Conservation (phyloP, 805 yeast species). For the Jamesozyma spencerorum region DNA sequence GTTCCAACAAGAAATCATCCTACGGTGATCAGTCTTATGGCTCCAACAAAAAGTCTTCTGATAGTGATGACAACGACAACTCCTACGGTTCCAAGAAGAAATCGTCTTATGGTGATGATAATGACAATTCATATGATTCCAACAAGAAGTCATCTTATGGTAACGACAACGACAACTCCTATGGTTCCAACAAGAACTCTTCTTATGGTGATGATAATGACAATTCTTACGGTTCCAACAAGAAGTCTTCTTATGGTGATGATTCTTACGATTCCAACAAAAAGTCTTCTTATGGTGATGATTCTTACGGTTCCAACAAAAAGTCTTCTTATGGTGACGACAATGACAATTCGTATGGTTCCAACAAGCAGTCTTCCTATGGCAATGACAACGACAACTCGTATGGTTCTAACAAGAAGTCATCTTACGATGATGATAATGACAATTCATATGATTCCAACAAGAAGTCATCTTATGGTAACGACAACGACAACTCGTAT, state of each 20-base stretch:
- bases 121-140: constrained; percentile 15
- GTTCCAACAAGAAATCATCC: constrained; percentile 16
- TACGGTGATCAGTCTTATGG: constrained; percentile 20
- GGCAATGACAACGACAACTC: constrained; percentile 22
- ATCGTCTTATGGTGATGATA: constrained; percentile 16
- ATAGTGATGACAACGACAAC: constrained; percentile 15
- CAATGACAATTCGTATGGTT: constrained; percentile 27
- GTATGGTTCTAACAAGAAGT: constrained; percentile 24
- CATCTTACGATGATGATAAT: constrained; percentile 19
- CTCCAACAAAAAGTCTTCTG: constrained; percentile 14
- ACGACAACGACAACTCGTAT: constrained; percentile 18
- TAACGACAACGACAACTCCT: constrained; percentile 15
- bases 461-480: constrained; percentile 19
- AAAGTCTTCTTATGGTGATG: constrained; percentile 15
- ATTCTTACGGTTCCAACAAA: constrained; percentile 11
- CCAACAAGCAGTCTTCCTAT: constrained; percentile 24
- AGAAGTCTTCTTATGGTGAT: constrained; percentile 14
- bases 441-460: constrained; percentile 17
- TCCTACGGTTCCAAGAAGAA: constrained; percentile 21
- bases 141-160: too few species aligned
- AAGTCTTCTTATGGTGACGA: constrained; percentile 13
- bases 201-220: constrained; percentile 11
- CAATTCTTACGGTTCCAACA: constrained; percentile 15
- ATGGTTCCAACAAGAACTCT: too few species aligned
- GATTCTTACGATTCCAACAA: constrained; percentile 18